Evolutionary conservation across 2,329 filamentous ascomycete genomes (phyloP).

Genomic region (Mollisia scopiformis): DNA sequence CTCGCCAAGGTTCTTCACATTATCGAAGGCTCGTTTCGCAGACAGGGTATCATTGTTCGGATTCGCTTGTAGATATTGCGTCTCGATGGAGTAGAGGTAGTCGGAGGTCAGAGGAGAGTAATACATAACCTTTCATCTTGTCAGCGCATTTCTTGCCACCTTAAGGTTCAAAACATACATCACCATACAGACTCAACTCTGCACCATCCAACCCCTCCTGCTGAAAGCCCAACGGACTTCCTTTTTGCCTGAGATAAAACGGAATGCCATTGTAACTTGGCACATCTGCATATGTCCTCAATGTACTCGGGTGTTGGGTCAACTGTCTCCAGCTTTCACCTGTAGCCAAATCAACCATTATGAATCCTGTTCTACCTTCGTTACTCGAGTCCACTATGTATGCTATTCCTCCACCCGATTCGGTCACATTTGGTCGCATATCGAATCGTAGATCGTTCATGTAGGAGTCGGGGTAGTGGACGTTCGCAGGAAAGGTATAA

Average conservation of each 20-base stretch:
- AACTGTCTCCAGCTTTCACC: slow-evolving; percentile 45
- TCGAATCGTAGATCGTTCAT: slow-evolving; percentile 51
- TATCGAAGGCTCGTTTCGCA: slow-evolving; percentile 45
- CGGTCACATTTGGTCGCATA: slow-evolving; percentile 42
- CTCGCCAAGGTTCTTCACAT: slow-evolving; percentile 48
- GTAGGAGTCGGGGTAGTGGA: slow-evolving; percentile 49
- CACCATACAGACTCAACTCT: slow-evolving; percentile 34
- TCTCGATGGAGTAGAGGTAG: slow-evolving; percentile 39
- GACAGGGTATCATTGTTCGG: slow-evolving; percentile 37
- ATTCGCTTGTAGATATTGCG: slow-evolving; percentile 40
- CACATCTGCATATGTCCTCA: slow-evolving; percentile 34
- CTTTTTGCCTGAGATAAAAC: slow-evolving; percentile 35
- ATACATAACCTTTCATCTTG: slow-evolving; percentile 41
- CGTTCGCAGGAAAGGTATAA: slow-evolving; percentile 44
- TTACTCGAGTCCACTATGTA: slow-evolving; percentile 49
- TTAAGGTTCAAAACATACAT: slow-evolving; percentile 21
- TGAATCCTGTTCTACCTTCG: slow-evolving; percentile 49
- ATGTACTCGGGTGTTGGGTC: slow-evolving; percentile 34
- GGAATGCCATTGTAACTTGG: slow-evolving; percentile 40
- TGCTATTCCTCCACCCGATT: slow-evolving; percentile 44
- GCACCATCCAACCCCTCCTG: slow-evolving; percentile 39
- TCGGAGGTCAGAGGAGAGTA: slow-evolving; percentile 45
- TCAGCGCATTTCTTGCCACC: slow-evolving; percentile 19
- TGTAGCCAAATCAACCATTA: slow-evolving; percentile 47
- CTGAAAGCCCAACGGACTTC: slow-evolving; percentile 32